Evolutionary conservation across 2,329 filamentous ascomycete genomes (phyloP).

Genomic region (Plectosphaerella sp.): DNA sequence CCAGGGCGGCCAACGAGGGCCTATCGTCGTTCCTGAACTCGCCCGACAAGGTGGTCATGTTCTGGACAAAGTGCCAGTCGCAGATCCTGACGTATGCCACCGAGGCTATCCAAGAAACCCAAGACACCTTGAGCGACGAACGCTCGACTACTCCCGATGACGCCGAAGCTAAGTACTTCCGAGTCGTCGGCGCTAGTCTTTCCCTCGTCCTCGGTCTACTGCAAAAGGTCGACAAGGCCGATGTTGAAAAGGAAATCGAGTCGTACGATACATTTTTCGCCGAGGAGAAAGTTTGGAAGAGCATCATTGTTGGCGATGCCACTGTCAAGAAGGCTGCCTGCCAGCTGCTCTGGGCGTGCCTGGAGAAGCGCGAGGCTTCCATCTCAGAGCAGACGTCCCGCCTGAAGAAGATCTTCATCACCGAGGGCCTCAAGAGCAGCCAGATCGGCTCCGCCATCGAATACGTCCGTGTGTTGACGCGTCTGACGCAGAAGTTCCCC

Average conservation of each 20-base stretch:
- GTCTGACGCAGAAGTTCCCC: conserved; percentile 60
- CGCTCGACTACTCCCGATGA: conserved; percentile 80
- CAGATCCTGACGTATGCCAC: conserved; percentile 79
- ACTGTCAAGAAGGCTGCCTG: conserved; percentile 46
- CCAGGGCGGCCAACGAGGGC: conserved; percentile 73
- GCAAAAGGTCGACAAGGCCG: conserved; percentile 39
- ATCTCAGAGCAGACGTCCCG: conserved; percentile 44
- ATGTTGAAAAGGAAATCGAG: conserved; percentile 55
- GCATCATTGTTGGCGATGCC: conserved; percentile 58
- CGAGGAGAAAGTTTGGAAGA: conserved; percentile 62
- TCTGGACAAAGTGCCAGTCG: conserved; percentile 78
- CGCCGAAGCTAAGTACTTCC: conserved; percentile 76
- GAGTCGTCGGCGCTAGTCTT: conserved; percentile 59
- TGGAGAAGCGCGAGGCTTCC: conserved; percentile 40
- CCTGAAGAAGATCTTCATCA: conserved; percentile 59
- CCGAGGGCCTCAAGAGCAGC: conserved; percentile 66
- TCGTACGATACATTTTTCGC: conserved; percentile 64
- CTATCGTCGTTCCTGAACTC: conserved; percentile 72
- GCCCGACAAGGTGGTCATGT: conserved; percentile 69
- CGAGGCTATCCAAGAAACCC: conserved; percentile 75
- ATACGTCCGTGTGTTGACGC: conserved; percentile 61
- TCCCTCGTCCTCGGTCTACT: conserved; percentile 52
- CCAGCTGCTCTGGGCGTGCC: conserved; percentile 44
- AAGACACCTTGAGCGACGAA: conserved; percentile 83
- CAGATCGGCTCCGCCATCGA: conserved; percentile 73